Percentiles rank a stretch among this genome's conserved stretches.
phyloP scores from a whole-genome alignment of 345 rosid genomes.

The Psidium guajava region DNA sequence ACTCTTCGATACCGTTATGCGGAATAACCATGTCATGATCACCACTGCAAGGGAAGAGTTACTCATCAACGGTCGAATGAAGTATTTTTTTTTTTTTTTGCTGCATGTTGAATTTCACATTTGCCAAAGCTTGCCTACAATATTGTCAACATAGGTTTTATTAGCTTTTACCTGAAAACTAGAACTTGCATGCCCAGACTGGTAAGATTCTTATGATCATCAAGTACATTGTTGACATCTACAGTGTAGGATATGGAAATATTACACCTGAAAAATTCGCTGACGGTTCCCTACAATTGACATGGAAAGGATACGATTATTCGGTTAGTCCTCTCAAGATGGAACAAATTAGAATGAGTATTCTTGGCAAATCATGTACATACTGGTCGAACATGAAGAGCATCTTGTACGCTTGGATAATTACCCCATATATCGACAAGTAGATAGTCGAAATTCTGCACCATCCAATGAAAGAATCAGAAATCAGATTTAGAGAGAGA shows the following conservation, averaged over 20 bases:
- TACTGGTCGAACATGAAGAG: conserved; percentile 20
- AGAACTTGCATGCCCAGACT: conserved; percentile 6
- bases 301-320: neutral
- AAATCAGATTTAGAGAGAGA: neutral
- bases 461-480: neutral
- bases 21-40: conserved; percentile 29
- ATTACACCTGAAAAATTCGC: conserved; percentile 16
- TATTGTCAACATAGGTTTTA: neutral
- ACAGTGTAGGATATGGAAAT: conserved; percentile 4
- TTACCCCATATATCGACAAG: conserved; percentile 9
- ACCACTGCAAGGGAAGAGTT: conserved; percentile 9
- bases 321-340: neutral
- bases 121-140: neutral
- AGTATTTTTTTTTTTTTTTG: neutral
- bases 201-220: conserved; percentile 14
- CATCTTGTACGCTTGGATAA: conserved; percentile 12
- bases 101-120: neutral
- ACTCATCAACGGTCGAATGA: neutral
- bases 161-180: conserved; percentile 7
- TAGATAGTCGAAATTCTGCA: conserved; percentile 7
- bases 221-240: neutral
- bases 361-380: neutral
- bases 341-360: neutral
- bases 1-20: conserved; percentile 11
- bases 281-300: conserved; percentile 12